These are phyloP conservation scores for Rhytidiadelphus loreus DNA, from an alignment of 225 moss, liverwort and hornwort species.

Conservation along the genomic window DNA sequence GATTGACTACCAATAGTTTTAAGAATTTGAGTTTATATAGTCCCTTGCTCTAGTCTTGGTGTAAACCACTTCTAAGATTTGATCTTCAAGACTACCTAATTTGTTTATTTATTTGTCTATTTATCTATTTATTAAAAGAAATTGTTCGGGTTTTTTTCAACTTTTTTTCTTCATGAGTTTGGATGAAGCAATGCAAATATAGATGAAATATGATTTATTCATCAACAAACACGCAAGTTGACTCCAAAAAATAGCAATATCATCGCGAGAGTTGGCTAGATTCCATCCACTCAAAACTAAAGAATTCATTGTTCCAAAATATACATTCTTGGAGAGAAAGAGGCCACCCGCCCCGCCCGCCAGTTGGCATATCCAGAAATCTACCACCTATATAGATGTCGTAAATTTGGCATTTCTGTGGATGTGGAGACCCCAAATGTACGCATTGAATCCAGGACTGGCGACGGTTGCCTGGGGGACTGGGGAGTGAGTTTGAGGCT, in stretches of 20 bases:
- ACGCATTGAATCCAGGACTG: neutral
- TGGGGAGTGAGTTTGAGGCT: neutral
- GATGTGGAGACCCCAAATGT: neutral
- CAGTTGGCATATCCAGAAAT: neutral
- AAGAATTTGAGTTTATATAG: no score
- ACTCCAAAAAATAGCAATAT: neutral
- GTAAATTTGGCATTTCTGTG: neutral
- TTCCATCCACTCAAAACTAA: neutral
- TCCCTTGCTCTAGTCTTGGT: neutral
- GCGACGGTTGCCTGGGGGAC: neutral
- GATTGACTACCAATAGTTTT: no score
- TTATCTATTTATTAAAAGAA: no score
- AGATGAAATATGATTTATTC: neutral
- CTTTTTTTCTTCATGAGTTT: no score
- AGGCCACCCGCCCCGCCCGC: neutral
- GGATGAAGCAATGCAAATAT: no score
- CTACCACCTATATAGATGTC: fast-evolving
- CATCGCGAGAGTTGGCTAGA: no score
- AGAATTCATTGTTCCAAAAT: no score
- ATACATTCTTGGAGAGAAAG: no score
- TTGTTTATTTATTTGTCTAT: no score
- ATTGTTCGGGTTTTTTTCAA: no score
- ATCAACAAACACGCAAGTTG: neutral
- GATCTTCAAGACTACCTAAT: neutral
- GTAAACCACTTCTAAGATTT: neutral